Percentiles rank a stretch among this genome's conserved stretches.
These are phyloP conservation scores for Pseudogymnoascus sp. DNA, from an alignment of 2,329 filamentous ascomycete species.

Conservation along the genomic window DNA sequence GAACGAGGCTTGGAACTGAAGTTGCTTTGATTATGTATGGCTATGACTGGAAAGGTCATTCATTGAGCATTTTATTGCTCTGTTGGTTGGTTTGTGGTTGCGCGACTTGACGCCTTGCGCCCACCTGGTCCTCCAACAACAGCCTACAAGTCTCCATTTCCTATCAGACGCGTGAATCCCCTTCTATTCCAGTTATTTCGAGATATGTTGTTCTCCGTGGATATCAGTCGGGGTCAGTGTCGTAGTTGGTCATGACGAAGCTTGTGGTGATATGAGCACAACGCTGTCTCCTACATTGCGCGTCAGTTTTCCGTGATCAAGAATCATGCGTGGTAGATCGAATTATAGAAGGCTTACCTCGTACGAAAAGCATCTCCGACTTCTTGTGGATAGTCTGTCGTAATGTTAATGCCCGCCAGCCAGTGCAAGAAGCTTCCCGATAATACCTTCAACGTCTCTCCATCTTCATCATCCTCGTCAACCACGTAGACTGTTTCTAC, in stretches of 20 bases:
- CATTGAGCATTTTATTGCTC: slow-evolving; percentile 5
- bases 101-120: slow-evolving; percentile 2
- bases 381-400: slow-evolving; percentile 85
- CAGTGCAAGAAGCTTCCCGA: not conserved
- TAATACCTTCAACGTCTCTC: slow-evolving; percentile 65
- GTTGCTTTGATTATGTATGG: slow-evolving; percentile 2
- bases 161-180: not conserved
- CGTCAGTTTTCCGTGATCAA: slow-evolving; percentile 15
- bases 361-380: slow-evolving; percentile 96
- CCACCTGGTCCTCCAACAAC: not conserved
- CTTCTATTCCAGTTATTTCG: not conserved
- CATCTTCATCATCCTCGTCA: slow-evolving; percentile 78
- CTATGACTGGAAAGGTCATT: slow-evolving; percentile 4
- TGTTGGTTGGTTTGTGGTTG: slow-evolving; percentile 6
- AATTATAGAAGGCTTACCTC: slow-evolving; percentile 55
- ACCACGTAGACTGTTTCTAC: slow-evolving; percentile 95
- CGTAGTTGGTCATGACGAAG: slow-evolving; percentile 21
- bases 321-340: slow-evolving; percentile 11
- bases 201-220: slow-evolving; percentile 1
- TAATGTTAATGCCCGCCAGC: not conserved
- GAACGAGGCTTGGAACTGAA: not conserved
- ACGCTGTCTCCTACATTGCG: slow-evolving; percentile 58
- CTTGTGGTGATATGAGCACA: slow-evolving; percentile 58
- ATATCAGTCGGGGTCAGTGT: slow-evolving; percentile 1
- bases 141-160: not conserved